phyloP scores from a whole-genome alignment of 2,329 filamentous ascomycete genomes.

The Claviceps maximensis region DNA sequence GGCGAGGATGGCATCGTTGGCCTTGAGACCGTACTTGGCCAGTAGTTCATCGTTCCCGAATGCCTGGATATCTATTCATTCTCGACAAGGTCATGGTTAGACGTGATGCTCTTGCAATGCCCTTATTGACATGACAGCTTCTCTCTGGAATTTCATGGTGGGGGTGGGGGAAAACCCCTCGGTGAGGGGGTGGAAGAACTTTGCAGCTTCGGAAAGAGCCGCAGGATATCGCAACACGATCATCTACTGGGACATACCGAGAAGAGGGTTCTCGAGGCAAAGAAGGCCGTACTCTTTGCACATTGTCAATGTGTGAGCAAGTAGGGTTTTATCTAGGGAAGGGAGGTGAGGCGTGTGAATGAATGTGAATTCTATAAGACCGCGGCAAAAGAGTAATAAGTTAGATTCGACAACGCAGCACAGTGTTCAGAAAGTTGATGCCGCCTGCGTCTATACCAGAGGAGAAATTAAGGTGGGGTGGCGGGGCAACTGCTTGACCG shows the following conservation, averaged over 20 bases:
- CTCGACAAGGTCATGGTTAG: neutral
- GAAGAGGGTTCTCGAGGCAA: conserved; percentile 92
- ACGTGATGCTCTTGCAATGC: neutral
- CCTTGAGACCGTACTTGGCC: conserved; percentile 84
- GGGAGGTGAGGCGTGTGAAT: no score
- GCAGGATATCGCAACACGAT: neutral
- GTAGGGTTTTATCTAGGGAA: neutral
- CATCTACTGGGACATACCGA: conserved; percentile 48
- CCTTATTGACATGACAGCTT: neutral
- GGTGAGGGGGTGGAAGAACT: neutral
- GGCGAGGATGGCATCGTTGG: conserved; percentile 94
- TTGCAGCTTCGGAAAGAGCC: neutral
- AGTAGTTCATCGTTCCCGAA: conserved; percentile 70
- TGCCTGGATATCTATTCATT: conserved; percentile 70
- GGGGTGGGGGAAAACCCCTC: neutral
- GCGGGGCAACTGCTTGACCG: neutral
- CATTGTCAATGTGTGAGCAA: conserved; percentile 34
- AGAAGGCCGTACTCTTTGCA: conserved; percentile 77
- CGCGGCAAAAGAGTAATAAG: neutral
- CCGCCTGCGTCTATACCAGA: conserved; percentile 11
- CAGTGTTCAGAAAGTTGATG: neutral
- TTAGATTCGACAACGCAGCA: neutral
- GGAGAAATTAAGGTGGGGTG: conserved; percentile 1
- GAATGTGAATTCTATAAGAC: neutral
- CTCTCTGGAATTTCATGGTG: neutral